Evolutionary conservation across 2,329 filamentous ascomycete genomes (phyloP), one percentile per base, ranked within the genome.

Genomic region (Cytospora leucostoma): DNA sequence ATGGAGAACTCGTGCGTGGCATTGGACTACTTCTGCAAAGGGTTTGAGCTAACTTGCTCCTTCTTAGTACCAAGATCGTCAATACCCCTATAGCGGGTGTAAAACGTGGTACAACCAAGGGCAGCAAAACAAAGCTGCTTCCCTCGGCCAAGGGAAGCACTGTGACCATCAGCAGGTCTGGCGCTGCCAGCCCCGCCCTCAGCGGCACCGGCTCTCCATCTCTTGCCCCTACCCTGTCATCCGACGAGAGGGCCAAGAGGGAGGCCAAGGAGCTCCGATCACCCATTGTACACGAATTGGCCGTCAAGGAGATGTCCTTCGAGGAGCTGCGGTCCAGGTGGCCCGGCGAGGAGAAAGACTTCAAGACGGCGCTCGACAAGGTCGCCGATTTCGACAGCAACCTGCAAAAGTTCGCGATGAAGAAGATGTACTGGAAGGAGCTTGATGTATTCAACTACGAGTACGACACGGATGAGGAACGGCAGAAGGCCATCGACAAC

Each of bases 371-470:
- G 0, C 73, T 89, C 13, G 77, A 82, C 56, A 89, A 88, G 74
- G 84, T 86, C 27, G 86, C 84, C 35, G 81, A 84, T 63, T 79
- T 80, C 60, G 78, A 82, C 63, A 66, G 77, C 5, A 72, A 76
- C 2, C 75, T 75, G 5, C 79, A 83, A 65, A 85, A 79, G 67
- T 89, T 83, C 80, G 74, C 77, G 38, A 74, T 88, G 68, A 80
- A 82, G 65, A 85, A 84, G 74, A 75, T 78, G 32, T 84, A 80
- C 66, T 89, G 82, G 81, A 87, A 82, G 72, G 86, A 89, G 67
- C 78, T 89, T 15, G 85, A 89, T 67, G 83, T 88, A 27, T 89
- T 83, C 80, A 82, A 80, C 63, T 87, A 87, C 71, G 76, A 82
- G 34, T 89, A 88, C 70, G 76, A 78, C 52, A 77, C 73, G 44